These are phyloP conservation scores for Globisporangium viniferum DNA, from an alignment of 352 stramenopile genomes.

Conservation along the genomic window DNA sequence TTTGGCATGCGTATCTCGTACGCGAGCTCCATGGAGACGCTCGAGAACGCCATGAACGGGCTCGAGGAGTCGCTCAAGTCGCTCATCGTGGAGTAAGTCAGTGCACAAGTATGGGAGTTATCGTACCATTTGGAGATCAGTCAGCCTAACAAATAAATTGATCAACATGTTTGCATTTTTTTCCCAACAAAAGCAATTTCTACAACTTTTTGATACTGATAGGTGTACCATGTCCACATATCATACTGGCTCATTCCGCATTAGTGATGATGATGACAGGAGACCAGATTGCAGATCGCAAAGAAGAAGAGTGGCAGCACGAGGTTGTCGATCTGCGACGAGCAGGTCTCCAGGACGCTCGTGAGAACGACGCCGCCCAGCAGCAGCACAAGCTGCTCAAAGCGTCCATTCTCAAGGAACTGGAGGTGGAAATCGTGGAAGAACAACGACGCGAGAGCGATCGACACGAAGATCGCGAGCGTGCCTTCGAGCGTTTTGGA, in stretches of 20 bases:
- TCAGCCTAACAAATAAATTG: background rate
- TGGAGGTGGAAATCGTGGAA: constrained; percentile 42
- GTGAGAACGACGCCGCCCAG: constrained; percentile 40
- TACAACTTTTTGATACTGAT: background rate
- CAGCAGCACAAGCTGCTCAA: constrained; percentile 28
- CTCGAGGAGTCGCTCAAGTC: constrained; percentile 53
- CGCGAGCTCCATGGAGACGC: constrained; percentile 89
- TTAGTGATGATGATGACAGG: constrained; percentile 28
- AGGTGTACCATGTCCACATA: background rate
- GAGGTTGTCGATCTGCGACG: constrained; percentile 82
- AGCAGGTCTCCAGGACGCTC: constrained; percentile 61
- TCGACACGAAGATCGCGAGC: constrained; percentile 56
- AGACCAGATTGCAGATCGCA: constrained; percentile 45
- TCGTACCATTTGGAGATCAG: background rate
- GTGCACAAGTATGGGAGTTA: too few relatives aligned
- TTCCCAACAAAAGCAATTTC: background rate
- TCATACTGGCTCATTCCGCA: too few relatives aligned
- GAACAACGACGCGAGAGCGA: constrained; percentile 40
- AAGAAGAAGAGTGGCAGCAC: constrained; percentile 75
- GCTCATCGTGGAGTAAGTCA: constrained; percentile 38
- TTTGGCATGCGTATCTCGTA: constrained; percentile 94
- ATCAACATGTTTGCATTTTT: background rate
- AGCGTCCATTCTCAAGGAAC: background rate
- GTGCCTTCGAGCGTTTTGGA: constrained; percentile 69
- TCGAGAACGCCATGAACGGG: constrained; percentile 61